Base-by-base conservation (phyloP, 1,284 basidiomycete species). In the Earliella scabrosa region DNA sequence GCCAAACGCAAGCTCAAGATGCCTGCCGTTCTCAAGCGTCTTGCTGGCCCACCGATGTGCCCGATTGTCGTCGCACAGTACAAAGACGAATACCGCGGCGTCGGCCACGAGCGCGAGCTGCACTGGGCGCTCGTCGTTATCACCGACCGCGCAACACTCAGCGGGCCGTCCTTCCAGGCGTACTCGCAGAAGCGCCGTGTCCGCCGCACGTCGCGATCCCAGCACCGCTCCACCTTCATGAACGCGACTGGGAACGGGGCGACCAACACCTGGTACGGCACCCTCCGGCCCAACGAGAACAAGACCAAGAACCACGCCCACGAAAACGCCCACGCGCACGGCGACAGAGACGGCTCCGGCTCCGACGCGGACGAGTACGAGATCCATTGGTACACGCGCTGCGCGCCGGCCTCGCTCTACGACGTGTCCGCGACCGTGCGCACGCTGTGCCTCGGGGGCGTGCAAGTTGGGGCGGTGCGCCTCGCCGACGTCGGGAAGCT, bases 41-140 rank as follows among this genome's bases (percentile, higher is more conserved):
- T 63, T 38, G 45, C 58, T 1, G 52, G 45, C 51, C 31, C 52
- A 11, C 36, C 59, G 44, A 51, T 54, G 29, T 63, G 60, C 44
- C 62, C 64, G 21, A 65, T 66, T 26, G 63, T 63, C 54, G 54
- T 66, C 52, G 61, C 54, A 20, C 65, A 66, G 52, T 65, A 65
- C 54, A 59, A 64, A 51, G 53, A 64, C 54, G 64, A 63, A 49
- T 59, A 49, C 53, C 60, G 60, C 29, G 63, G 61, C 35, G 61
- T 63, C 34, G 64, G 63, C 11, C 58, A 58, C 40, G 64, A 66
- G 29, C 47, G 52, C 36, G 54, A 63, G 40, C 58, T 65, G 16
- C 65, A 66, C 61, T 66, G 65, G 65, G 61, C 60, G 21, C 61
- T 66, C 50, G 44, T 66, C 50, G 59, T 66, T 46, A 54, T 66